A percentile compares a stretch with the other conserved stretches of the same genome.
Conservation (phyloP, 345 rosid species). For the Lumnitzera racemosa region DNA sequence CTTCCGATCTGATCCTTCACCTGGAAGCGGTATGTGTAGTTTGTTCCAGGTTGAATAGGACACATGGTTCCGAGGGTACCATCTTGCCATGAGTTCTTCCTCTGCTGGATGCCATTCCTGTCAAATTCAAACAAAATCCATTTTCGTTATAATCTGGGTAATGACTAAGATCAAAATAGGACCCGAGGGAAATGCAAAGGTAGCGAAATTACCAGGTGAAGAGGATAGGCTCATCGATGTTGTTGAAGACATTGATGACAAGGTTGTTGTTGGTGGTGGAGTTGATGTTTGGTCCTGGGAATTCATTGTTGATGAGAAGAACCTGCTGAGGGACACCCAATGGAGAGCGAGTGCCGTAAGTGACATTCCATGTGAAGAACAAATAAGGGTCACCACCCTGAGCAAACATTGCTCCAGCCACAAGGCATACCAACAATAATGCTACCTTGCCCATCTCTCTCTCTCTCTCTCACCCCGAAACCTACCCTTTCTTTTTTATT, state of each 20-base stretch:
- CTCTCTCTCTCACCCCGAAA: background rate
- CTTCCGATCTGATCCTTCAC: conserved; percentile 4
- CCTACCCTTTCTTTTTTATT: background rate
- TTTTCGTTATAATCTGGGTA: too few species aligned
- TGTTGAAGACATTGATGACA: conserved; percentile 37
- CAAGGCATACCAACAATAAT: conserved; percentile 9
- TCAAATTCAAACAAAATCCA: conserved; percentile 11
- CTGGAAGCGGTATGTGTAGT: background rate
- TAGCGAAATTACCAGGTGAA: conserved; percentile 27
- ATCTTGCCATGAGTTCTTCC: conserved; percentile 2
- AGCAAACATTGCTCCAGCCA: conserved; percentile 7
- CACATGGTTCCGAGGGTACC: conserved; percentile 1
- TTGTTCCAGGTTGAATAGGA: background rate
- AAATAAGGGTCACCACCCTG: conserved; percentile 15
- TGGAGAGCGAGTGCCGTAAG: conserved; percentile 17
- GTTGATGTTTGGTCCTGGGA: conserved; percentile 51
- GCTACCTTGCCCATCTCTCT: conserved; percentile 1
- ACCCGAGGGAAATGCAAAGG: too few species aligned
- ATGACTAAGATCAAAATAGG: too few species aligned
- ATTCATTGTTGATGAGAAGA: conserved; percentile 35
- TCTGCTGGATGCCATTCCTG: conserved; percentile 1
- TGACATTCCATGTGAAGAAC: conserved; percentile 19
- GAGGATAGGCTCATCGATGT: conserved; percentile 40
- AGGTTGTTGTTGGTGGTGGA: conserved; percentile 33
- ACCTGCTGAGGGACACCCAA: conserved; percentile 19